Evolutionary conservation across 805 yeast species (phyloP), one percentile per base, ranked within the genome.

Genomic region (Starmerella scarabaei): DNA sequence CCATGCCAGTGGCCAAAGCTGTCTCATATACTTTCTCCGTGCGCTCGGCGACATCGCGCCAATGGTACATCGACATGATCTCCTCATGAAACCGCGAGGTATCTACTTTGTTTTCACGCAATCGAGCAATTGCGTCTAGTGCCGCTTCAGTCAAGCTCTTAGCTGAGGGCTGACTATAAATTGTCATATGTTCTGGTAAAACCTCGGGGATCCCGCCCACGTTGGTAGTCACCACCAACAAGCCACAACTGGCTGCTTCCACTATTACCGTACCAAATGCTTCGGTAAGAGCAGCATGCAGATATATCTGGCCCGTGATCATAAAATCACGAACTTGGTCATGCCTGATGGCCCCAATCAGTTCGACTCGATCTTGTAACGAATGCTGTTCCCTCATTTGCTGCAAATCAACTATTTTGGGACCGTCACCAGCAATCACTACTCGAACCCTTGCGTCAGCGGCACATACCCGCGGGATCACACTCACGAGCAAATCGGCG

Each of bases 161-260:
- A 37, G 82, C 95, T 3, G 88, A 81, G 0, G 96, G 93, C 14
- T 76, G 69, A 0, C 97, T 86, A 59, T 81, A 91, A 1, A 80
- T 79, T 1, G 94, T 85, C 97, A 91, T 91, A 53, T 85, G 81
- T 19, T 69, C 68, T 0, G 98, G 99, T 29, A 91, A 61, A 3
- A 91, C 97, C 55, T 91, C 99, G 0, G 96, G 96, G 30, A 91
- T 86, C 4, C 98, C 99, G 11, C 99, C 99, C 0, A 91, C 98
- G 42, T 76, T 75, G 0, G 99, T 91, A 0, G 96, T 85, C 0
- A 91, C 98, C 2, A 91, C 94, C 16, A 82, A 67, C 28, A 91
- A 59, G 0, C 96, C 96, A 64, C 97, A 91, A 1, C 94, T 80
- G 0, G 96, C 98, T 0, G 99, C 99, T 57, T 91, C 99, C 0